phyloP scores from a whole-genome alignment of 2,329 filamentous ascomycete species.

The Diaporthe citri region DNA sequence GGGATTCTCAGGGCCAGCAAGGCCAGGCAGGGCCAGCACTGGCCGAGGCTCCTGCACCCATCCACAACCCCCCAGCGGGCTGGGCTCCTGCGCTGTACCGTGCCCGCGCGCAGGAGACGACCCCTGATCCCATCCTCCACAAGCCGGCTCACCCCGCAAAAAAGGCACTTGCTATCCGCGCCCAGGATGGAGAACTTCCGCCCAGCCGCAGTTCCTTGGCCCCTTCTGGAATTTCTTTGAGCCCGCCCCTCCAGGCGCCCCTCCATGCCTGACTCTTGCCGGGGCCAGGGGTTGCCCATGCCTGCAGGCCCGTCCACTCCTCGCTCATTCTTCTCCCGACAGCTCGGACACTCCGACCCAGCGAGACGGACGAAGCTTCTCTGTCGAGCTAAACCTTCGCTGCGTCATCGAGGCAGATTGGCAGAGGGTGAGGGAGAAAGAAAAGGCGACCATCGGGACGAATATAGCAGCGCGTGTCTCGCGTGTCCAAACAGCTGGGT shows the following conservation, averaged over 20 bases:
- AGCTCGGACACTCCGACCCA: conserved; percentile 23
- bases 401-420: background rate
- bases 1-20: conserved; percentile 38
- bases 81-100: conserved; percentile 13
- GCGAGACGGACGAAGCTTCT: conserved; percentile 16
- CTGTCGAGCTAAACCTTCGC: background rate
- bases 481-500: background rate
- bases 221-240: conserved; percentile 36
- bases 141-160: conserved; percentile 40
- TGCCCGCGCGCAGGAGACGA: conserved; percentile 6
- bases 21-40: conserved; percentile 13
- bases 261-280: conserved; percentile 33
- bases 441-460: conserved; percentile 18
- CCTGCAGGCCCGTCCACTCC: background rate
- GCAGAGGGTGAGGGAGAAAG: background rate
- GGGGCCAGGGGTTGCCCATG: conserved; percentile 32
- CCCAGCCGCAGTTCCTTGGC: conserved; percentile 21
- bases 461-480: conserved; percentile 27
- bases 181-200: conserved; percentile 33
- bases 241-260: background rate
- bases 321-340: conserved; percentile 15
- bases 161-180: conserved; percentile 31
- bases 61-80: conserved; percentile 13
- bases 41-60: background rate
- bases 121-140: conserved; percentile 24